Percentiles rank a stretch among this genome's conserved stretches.
Conservation (phyloP, 1,284 basidiomycete genomes). For the Mycena citricolor region DNA sequence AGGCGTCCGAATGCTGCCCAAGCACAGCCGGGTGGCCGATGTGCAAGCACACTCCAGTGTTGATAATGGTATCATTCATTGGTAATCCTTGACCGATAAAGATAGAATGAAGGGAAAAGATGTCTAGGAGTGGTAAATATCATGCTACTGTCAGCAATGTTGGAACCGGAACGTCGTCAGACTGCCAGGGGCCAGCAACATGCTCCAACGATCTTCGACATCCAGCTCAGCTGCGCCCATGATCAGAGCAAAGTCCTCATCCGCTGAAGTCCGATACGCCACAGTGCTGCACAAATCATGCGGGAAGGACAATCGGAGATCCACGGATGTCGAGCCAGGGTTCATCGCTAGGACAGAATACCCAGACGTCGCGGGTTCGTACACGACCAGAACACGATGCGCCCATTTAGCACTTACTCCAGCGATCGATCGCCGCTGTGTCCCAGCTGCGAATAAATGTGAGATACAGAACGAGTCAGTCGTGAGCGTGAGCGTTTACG, state of each 20-base stretch:
- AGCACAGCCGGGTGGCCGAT: too few relatives aligned
- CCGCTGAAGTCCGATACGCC: conserved; percentile 33
- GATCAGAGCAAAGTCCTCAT: conserved; percentile 35
- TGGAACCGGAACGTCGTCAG: too few relatives aligned
- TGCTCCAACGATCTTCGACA: too few relatives aligned
- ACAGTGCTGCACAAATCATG: too few relatives aligned
- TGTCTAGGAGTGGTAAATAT: too few relatives aligned
- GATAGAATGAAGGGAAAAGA: too few relatives aligned
- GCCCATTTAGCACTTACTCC: conserved; percentile 27
- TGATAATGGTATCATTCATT: too few relatives aligned
- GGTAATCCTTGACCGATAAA: too few relatives aligned
- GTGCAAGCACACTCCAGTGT: too few relatives aligned
- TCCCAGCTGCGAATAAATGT: background rate
- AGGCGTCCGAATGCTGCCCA: too few relatives aligned
- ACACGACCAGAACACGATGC: conserved; percentile 34
- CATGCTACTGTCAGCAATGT: too few relatives aligned
- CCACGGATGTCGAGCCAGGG: conserved; percentile 29
- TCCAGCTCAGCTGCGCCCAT: conserved; percentile 21
- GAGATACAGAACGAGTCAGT: conserved; percentile 36
- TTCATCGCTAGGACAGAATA: conserved; percentile 39
- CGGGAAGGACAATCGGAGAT: conserved; percentile 34
- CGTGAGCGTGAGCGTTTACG: conserved; percentile 27
- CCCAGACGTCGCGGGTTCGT: conserved; percentile 24
- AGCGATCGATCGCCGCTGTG: background rate
- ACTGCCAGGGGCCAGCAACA: too few relatives aligned